Evolutionary conservation across 805 yeast species (phyloP).

Genomic region (Priceomyces carsonii): DNA sequence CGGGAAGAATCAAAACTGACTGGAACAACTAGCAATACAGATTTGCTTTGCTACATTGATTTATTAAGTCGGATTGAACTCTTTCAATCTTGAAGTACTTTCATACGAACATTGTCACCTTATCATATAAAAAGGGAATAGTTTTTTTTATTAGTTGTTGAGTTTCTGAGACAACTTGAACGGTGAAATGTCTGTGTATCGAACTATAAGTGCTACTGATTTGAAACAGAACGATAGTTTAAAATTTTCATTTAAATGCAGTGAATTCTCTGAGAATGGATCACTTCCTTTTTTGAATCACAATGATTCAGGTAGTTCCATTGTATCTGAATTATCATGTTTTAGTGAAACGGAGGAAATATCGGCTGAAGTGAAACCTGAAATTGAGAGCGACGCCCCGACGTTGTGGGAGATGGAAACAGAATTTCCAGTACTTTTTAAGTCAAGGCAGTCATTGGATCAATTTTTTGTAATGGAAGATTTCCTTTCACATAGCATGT

Average conservation of each 20-base stretch:
- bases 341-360: slow-evolving; percentile 2
- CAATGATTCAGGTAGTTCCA: slow-evolving; percentile 6
- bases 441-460: slow-evolving; percentile 5
- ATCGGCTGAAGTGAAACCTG: slow-evolving; percentile 1
- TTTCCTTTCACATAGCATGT: slow-evolving; percentile 9
- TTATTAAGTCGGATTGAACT: too few species aligned
- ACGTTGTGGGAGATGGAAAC: slow-evolving; percentile 7
- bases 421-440: slow-evolving; percentile 8
- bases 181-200: too few species aligned
- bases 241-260: slow-evolving; percentile 11
- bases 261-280: slow-evolving; percentile 3
- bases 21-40: too few species aligned
- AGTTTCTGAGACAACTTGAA: too few species aligned
- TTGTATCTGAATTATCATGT: slow-evolving; percentile 4
- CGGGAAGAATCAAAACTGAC: too few species aligned
- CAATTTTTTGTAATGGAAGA: slow-evolving; percentile 9
- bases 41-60: too few species aligned
- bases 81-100: too few species aligned
- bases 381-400: slow-evolving; percentile 7
- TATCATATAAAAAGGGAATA: too few species aligned
- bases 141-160: too few species aligned
- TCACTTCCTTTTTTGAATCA: slow-evolving; percentile 6
- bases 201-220: slow-evolving; percentile 12
- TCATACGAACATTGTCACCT: too few species aligned
- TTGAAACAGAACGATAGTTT: slow-evolving; percentile 9